Evolutionary conservation across 495 filamentous ascomycete genomes (phyloP).

Genomic region (Neurospora pannonica): DNA sequence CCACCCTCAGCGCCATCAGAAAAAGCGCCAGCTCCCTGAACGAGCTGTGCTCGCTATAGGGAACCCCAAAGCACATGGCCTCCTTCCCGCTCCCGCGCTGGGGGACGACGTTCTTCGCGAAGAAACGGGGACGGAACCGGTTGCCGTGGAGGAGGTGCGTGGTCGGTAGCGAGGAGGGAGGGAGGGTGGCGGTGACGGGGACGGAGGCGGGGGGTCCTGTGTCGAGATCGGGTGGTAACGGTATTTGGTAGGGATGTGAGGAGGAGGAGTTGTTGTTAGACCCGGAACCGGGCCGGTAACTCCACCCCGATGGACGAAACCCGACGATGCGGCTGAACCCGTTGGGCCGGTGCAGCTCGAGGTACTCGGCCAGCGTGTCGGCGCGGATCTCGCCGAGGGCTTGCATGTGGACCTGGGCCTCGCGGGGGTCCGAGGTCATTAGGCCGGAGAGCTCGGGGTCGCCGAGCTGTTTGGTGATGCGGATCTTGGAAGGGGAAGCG

Average conservation of each 20-base stretch:
- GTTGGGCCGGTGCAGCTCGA: slow-evolving; percentile 61
- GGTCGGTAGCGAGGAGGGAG: slow-evolving; percentile 26
- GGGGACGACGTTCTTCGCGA: slow-evolving; percentile 54
- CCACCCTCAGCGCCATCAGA: slow-evolving; percentile 75
- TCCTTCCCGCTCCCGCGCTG: slow-evolving; percentile 70
- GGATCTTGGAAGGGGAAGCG: slow-evolving; percentile 69
- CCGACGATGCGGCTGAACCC: slow-evolving; percentile 77
- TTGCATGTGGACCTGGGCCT: slow-evolving; percentile 97
- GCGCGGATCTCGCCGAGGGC: slow-evolving; percentile 82
- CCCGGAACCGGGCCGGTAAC: slow-evolving; percentile 51
- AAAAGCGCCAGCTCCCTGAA: slow-evolving; percentile 94
- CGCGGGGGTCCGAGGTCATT: slow-evolving; percentile 68
- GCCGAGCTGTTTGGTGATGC: slow-evolving; percentile 75
- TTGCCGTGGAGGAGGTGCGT: slow-evolving; percentile 58
- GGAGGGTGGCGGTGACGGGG: slow-evolving; percentile 19
- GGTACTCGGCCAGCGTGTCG: slow-evolving; percentile 81
- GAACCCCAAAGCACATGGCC: slow-evolving; percentile 79
- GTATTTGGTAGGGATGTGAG: too few relatives aligned
- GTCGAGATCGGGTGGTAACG: neutral
- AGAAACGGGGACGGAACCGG: slow-evolving; percentile 65
- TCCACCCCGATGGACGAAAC: slow-evolving; percentile 88
- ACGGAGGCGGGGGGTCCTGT: neutral
- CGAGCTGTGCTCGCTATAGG: slow-evolving; percentile 89
- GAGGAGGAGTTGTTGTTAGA: neutral
- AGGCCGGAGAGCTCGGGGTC: slow-evolving; percentile 69